Evolutionary conservation across 2,329 filamentous ascomycete species (phyloP).

Genomic region (Thelonectria rubi): DNA sequence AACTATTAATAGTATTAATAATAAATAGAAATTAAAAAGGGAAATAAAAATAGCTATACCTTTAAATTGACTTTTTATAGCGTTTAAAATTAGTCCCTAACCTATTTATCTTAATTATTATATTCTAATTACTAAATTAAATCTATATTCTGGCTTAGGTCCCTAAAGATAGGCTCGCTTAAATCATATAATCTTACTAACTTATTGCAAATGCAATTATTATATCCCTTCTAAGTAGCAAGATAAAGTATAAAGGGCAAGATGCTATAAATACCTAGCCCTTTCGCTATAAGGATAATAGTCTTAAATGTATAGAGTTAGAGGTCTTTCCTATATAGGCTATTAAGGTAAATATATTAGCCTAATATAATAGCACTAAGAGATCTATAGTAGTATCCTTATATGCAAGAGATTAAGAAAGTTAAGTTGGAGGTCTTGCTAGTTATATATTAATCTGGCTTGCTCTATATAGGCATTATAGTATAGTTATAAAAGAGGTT

Average conservation of each 20-base stretch:
- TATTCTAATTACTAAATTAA: constrained; percentile 9
- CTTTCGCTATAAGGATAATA: constrained; percentile 1
- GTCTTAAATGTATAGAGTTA: background rate
- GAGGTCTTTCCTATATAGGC: constrained; percentile 7
- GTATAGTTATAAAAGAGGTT: background rate
- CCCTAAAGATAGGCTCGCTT: constrained; percentile 6
- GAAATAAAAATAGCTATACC: background rate
- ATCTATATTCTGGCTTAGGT: constrained; percentile 10
- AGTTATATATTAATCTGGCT: background rate
- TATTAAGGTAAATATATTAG: background rate
- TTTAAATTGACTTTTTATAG: constrained; percentile 3
- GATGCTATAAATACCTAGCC: background rate
- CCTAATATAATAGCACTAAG: background rate
- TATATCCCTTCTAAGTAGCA: background rate
- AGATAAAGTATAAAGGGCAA: background rate
- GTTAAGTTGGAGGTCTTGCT: background rate
- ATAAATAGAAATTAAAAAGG: background rate
- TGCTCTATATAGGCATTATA: background rate
- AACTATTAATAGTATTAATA: background rate
- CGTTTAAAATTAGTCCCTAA: background rate
- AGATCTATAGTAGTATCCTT: background rate
- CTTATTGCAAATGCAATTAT: background rate
- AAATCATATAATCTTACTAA: background rate
- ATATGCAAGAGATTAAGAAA: background rate
- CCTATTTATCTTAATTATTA: background rate